phyloP scores from a whole-genome alignment of 148 eudicot genomes.

The Fagopyrum esculentum region DNA sequence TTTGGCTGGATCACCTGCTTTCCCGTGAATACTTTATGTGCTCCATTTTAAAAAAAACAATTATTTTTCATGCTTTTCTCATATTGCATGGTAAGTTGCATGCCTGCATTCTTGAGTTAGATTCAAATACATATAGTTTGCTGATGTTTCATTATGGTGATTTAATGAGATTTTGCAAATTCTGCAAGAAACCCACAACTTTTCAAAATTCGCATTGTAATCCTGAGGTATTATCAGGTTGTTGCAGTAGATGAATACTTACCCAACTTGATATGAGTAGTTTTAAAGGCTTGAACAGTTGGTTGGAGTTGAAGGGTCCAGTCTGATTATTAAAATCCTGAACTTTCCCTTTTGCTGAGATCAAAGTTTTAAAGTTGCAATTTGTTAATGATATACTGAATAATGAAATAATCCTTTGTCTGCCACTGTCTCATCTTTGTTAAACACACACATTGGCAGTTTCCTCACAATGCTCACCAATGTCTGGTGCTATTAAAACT shows the following conservation, averaged over 20 bases:
- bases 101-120: not conserved
- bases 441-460: slow-evolving; percentile 57
- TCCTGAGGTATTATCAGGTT: too few species aligned
- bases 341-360: slow-evolving; percentile 5
- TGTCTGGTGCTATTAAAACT: slow-evolving; percentile 40
- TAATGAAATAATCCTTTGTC: slow-evolving; percentile 35
- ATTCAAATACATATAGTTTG: not conserved
- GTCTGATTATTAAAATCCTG: not conserved
- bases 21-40: too few species aligned
- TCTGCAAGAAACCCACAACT: too few species aligned
- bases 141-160: not conserved
- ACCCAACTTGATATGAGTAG: not conserved
- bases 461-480: slow-evolving; percentile 51
- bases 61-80: not conserved
- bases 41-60: too few species aligned
- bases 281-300: not conserved
- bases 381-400: not conserved
- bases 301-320: slow-evolving; percentile 1
- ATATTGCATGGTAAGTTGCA: not conserved
- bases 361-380: not conserved
- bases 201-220: too few species aligned
- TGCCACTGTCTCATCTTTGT: slow-evolving; percentile 76
- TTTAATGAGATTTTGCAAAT: too few species aligned
- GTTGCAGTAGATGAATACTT: too few species aligned
- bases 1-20: too few species aligned